Base-by-base conservation (phyloP, 495 filamentous ascomycete genomes). In the Tuber umbilicatum region DNA sequence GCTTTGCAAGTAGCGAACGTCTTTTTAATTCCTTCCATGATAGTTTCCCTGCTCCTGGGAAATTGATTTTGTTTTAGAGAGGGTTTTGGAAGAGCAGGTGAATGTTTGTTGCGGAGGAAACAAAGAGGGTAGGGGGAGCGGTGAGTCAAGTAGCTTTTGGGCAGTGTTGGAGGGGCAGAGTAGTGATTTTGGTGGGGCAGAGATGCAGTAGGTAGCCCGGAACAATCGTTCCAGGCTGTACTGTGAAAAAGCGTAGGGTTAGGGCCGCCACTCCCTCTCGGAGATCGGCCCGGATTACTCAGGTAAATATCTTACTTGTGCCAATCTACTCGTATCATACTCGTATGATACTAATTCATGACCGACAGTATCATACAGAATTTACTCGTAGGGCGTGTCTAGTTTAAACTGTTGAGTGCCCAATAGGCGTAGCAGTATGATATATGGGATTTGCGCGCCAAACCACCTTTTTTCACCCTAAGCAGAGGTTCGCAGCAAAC, bases 1-100 rank as follows among this genome's bases (percentile, higher is more conserved):
- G 89, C 88, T 86, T 93, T 95, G 88, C 93, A 97, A 87, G 89
- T 90, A 79, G 89, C 89, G 83, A 99, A 99, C 9, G 93, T 92
- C 80, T 89, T 84, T 85, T 92, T 96, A 79, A 99, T 91, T 69
- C 83, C 87, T 76, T 97, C 94, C 91, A 79, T 76, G 78, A 82
- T 81, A 72, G 55, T 73, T 47, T 68, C 14, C 31, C 55, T 16
- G 14, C 4, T 35, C 55, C 27, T 16, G 1, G 55, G 27, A 1
- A 35, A 31, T 64, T 78, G 16, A 38, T 68, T 47, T 43, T 21
- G 5, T 41, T 35, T 10, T 27, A 67, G 21, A 3, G 42, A 42
- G 21, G 39, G 2, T 64, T 17, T 23, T 40, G 39, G 64, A 39
- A 40, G 21, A 70, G 47, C 27, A 41, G 23, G 37, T 17, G n/a